Evolutionary conservation across 1,139 yeast genomes (phyloP).

Genomic region (Sugiyamaella paludigena): DNA sequence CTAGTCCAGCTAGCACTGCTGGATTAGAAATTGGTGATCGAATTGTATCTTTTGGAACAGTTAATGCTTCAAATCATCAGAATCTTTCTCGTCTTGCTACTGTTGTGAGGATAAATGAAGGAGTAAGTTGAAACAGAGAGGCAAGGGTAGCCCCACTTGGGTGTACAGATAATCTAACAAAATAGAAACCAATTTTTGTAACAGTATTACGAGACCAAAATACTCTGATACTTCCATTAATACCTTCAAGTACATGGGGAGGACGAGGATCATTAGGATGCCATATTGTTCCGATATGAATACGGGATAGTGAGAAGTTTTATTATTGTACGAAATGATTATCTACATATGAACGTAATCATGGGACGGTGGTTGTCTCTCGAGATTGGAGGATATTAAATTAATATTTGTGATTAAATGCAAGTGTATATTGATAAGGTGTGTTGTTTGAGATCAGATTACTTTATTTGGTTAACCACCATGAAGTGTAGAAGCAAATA

Average conservation of each 20-base stretch:
- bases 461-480: slow-evolving; percentile 74
- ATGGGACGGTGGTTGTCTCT: too few species aligned
- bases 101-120: slow-evolving; percentile 22
- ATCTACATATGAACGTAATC: too few species aligned
- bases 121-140: slow-evolving; percentile 14
- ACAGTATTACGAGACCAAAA: slow-evolving; percentile 40
- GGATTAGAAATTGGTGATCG: slow-evolving; percentile 45
- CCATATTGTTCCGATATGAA: slow-evolving; percentile 50
- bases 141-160: background rate
- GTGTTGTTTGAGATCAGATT: too few species aligned
- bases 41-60: slow-evolving; percentile 51
- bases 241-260: slow-evolving; percentile 60
- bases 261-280: slow-evolving; percentile 79
- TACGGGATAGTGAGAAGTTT: background rate
- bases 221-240: slow-evolving; percentile 38
- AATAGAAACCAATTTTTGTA: slow-evolving; percentile 39
- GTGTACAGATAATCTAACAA: slow-evolving; percentile 10
- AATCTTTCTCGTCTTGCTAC: slow-evolving; percentile 45
- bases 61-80: slow-evolving; percentile 54
- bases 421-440: too few species aligned
- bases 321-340: background rate
- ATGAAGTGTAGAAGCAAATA: slow-evolving; percentile 90
- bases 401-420: too few species aligned
- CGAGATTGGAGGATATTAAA: too few species aligned
- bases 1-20: slow-evolving; percentile 35